phyloP scores from a whole-genome alignment of 139 green algal genomes.

The Eudorina sp. region DNA sequence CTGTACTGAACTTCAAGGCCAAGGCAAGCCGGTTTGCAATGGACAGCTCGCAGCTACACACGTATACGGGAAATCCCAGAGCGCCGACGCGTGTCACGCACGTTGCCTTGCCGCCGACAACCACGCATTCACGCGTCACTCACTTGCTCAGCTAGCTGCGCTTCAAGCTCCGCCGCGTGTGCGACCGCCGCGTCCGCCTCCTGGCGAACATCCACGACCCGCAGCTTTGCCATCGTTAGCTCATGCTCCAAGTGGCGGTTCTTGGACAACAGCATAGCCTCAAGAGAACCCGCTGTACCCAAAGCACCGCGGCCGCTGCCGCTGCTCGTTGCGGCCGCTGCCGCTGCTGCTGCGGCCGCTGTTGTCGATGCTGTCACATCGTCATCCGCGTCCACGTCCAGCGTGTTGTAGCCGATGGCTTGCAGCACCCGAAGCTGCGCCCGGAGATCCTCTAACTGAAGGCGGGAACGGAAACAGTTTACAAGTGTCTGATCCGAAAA shows the following conservation, averaged over 20 bases:
- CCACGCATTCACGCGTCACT: background rate
- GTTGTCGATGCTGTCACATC: background rate
- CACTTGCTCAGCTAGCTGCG: constrained; percentile 53
- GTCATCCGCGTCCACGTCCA: constrained; percentile 67
- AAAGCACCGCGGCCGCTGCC: background rate
- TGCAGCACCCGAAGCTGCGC: constrained; percentile 82
- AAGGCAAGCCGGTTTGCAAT: too few species aligned
- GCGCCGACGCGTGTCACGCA: too few species aligned
- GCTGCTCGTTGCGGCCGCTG: background rate
- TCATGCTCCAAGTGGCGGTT: constrained; percentile 92
- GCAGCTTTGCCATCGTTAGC: constrained; percentile 34
- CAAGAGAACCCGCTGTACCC: constrained; percentile 65
- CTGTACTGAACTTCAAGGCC: too few species aligned
- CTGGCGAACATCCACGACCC: constrained; percentile 51
- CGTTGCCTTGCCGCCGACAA: too few species aligned
- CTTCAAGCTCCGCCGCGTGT: constrained; percentile 63
- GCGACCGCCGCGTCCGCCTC: constrained; percentile 48
- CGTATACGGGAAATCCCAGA: too few species aligned
- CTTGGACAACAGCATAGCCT: constrained; percentile 88
- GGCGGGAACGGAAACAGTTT: too few species aligned
- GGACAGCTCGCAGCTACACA: too few species aligned
- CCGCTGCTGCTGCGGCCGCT: background rate
- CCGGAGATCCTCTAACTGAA: constrained; percentile 79
- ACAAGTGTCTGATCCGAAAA: too few species aligned
- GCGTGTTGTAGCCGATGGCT: constrained; percentile 78